Conservation (phyloP, 352 stramenopile genomes). For the Pythium guiyangense region DNA sequence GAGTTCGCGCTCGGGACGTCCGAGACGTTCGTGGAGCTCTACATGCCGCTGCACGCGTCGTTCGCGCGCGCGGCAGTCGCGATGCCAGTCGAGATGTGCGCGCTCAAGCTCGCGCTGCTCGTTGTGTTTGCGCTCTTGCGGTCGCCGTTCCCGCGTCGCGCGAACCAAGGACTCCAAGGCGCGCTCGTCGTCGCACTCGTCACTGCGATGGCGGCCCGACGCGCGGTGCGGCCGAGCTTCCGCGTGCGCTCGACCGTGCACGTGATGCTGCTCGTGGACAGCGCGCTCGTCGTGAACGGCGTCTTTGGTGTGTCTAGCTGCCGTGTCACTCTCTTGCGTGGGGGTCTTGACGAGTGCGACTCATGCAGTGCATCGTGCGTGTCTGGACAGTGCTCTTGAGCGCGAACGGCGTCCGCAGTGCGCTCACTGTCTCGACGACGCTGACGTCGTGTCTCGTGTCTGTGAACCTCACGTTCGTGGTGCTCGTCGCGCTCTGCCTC, state of each 20-base stretch:
- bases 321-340: not conserved
- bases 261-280: constrained; percentile 25
- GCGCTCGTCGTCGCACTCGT: constrained; percentile 33
- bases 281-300: constrained; percentile 40
- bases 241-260: constrained; percentile 32
- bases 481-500: constrained; percentile 17
- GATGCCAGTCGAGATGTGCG: too few relatives aligned
- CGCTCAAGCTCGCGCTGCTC: too few relatives aligned
- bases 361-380: not conserved
- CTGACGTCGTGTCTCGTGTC: constrained; percentile 39
- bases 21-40: too few relatives aligned
- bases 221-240: constrained; percentile 24
- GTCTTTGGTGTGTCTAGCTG: constrained; percentile 32
- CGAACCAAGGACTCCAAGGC: constrained; percentile 48
- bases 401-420: too few relatives aligned
- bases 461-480: constrained; percentile 32
- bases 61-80: too few relatives aligned
- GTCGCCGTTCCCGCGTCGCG: constrained; percentile 28
- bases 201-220: constrained; percentile 18
- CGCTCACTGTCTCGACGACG: constrained; percentile 56
- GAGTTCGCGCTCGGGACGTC: too few relatives aligned
- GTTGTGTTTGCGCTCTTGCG: constrained; percentile 45
- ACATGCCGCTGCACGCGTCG: too few relatives aligned
- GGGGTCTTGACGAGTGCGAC: not conserved
- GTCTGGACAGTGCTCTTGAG: constrained; percentile 25